phyloP scores from a whole-genome alignment of 371 early-diverging fungal genomes.

The Apophysomyces ossiformis region DNA sequence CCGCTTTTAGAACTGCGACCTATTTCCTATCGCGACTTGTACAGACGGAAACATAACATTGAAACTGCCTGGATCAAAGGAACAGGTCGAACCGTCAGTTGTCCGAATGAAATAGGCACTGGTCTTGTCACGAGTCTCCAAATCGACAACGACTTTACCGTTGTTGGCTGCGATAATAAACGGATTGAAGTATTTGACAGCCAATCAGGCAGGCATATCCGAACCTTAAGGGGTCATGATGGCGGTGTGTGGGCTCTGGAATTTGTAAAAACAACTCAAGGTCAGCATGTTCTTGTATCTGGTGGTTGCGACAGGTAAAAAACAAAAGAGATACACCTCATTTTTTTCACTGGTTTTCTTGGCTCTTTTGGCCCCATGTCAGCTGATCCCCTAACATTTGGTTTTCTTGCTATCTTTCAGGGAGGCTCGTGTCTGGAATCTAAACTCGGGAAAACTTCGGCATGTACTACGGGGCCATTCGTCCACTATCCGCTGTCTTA shows the following conservation, averaged over 20 bases:
- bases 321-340: conserved; percentile 13
- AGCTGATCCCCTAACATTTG: conserved; percentile 1
- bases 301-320: conserved; percentile 75
- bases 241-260: conserved; percentile 94
- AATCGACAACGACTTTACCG: conserved; percentile 83
- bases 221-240: conserved; percentile 43
- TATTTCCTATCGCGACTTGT: conserved; percentile 67
- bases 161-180: conserved; percentile 85
- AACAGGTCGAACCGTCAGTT: conserved; percentile 55
- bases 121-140: conserved; percentile 89
- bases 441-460: conserved; percentile 70
- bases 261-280: neutral
- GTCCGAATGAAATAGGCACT: conserved; percentile 61
- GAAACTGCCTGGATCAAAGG: conserved; percentile 74
- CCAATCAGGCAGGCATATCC: conserved; percentile 45
- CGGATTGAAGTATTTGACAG: conserved; percentile 84
- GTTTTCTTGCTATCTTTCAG: conserved; percentile 29
- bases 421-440: conserved; percentile 86
- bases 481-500: conserved; percentile 88
- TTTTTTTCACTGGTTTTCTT: neutral
- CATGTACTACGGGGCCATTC: conserved; percentile 83
- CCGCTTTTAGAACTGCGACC: conserved; percentile 2
- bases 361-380: too few relatives aligned
- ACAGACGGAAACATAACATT: conserved; percentile 66
- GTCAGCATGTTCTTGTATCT: conserved; percentile 61